Conservation (phyloP, 371 early-diverging fungal species). For the Basidiobolus meristosporus region DNA sequence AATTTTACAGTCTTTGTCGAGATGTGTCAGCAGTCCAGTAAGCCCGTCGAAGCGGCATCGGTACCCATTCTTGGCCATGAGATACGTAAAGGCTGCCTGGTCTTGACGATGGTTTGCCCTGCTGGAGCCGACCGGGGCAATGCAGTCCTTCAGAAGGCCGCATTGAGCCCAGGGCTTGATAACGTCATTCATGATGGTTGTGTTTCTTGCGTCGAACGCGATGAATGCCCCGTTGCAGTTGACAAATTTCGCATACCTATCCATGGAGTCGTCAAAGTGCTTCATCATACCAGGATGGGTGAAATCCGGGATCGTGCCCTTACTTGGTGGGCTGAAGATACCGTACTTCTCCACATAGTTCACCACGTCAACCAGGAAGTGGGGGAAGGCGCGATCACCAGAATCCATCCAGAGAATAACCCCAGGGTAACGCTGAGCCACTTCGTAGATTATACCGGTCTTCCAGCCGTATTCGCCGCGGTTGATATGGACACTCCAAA, state of each 20-base stretch:
- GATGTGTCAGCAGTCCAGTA: too few species aligned
- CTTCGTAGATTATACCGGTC: constrained; percentile 32
- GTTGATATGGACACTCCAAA: constrained; percentile 29
- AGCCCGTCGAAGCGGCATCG: background rate
- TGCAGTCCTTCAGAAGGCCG: constrained; percentile 25
- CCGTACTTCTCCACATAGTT: constrained; percentile 16
- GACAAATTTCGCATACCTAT: constrained; percentile 15
- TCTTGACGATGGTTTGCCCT: constrained; percentile 41
- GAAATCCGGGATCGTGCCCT: constrained; percentile 22
- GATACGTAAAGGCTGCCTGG: constrained; percentile 31
- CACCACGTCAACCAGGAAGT: constrained; percentile 22
- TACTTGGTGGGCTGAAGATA: constrained; percentile 34
- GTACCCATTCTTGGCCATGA: constrained; percentile 9
- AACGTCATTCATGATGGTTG: constrained; percentile 9
- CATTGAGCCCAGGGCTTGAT: constrained; percentile 33
- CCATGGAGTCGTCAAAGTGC: constrained; percentile 19
- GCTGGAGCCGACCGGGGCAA: constrained; percentile 34
- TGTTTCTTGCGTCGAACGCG: constrained; percentile 27
- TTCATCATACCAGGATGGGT: constrained; percentile 35
- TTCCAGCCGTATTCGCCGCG: constrained; percentile 46
- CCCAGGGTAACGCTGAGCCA: constrained; percentile 19
- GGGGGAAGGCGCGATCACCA: constrained; percentile 26
- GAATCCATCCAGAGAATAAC: constrained; percentile 34
- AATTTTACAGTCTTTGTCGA: too few species aligned
- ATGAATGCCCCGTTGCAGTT: constrained; percentile 45